Evolutionary conservation across 768 basidiomycete species (phyloP).

Genomic region (Filobasidium wieringae): DNA sequence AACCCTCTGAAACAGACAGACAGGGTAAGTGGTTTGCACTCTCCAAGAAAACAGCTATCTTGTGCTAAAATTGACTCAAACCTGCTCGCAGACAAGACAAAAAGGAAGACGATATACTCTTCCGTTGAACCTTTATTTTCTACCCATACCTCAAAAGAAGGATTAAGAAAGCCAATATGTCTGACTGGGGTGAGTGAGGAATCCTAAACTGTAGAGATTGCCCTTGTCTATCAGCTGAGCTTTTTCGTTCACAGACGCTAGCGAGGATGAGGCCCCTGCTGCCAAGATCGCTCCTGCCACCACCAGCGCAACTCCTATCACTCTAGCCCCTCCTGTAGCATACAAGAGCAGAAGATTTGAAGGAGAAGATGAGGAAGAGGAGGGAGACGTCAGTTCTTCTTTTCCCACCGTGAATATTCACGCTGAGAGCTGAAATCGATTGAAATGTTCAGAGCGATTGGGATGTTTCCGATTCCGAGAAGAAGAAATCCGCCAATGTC

Average conservation of each 20-base stretch:
- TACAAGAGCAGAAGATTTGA: slow-evolving; percentile 60
- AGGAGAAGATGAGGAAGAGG: slow-evolving; percentile 75
- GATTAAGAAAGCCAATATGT: too few species aligned
- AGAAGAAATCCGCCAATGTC: slow-evolving; percentile 44
- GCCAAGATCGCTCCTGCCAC: slow-evolving; percentile 35
- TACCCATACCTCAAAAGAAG: too few species aligned
- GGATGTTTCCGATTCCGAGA: slow-evolving; percentile 74
- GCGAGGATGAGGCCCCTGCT: slow-evolving; percentile 24
- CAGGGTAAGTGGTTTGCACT: too few species aligned
- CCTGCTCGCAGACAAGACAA: too few species aligned
- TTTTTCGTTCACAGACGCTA: slow-evolving; percentile 7
- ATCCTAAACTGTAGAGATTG: too few species aligned
- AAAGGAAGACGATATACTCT: too few species aligned
- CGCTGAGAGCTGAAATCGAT: slow-evolving; percentile 7
- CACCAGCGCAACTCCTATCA: slow-evolving; percentile 18
- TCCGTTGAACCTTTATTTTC: too few species aligned
- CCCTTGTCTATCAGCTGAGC: not conserved
- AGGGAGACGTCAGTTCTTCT: slow-evolving; percentile 54
- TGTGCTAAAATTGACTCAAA: too few species aligned
- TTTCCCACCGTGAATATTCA: slow-evolving; percentile 7
- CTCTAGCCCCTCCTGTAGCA: slow-evolving; percentile 18
- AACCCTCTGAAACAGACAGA: too few species aligned
- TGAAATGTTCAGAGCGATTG: slow-evolving; percentile 64
- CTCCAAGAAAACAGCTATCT: too few species aligned
- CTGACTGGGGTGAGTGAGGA: too few species aligned